Base-by-base conservation (phyloP, 2,329 filamentous ascomycete species). In the Colletotrichum melonis region DNA sequence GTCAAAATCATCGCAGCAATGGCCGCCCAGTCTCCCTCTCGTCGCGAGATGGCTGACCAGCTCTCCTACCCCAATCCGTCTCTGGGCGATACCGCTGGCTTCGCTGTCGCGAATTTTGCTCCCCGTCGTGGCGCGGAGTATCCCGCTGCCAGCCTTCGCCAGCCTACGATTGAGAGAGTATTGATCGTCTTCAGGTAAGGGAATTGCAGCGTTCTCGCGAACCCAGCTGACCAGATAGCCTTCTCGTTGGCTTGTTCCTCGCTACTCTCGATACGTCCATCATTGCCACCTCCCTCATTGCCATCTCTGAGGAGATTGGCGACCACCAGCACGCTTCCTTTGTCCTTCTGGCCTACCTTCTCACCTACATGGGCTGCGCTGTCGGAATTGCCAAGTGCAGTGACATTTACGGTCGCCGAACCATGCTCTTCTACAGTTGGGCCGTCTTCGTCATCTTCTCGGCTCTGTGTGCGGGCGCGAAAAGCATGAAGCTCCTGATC, bases 331-430 rank as follows among this genome's bases (percentile, higher is more conserved):
- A 88, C 72, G 85, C 86, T 3, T 85, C 87, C 32, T 91, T 89
- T 88, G 85, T 89, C 42, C 84, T 90, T 4, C 78, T 90, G 63
- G 85, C 88, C 1, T 91, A 91, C 75, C 83, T 91, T 11, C 78
- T 91, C 26, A 88, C 88, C 0, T 90, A 90, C 76, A 86, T 91
- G 82, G 88, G 86, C n/a, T 89, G 90, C 62, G 87, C 89, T 4
- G 86, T 90, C 32, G 86, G 86, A 63, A 87, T 89, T 72, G 88
- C 89, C n/a, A 90, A 89, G 75, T 79, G 90, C 52, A 90, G 88
- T 75, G 88, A 91, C 76, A 88, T 91, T 22, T 90, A 89, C 67
- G 89, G 89, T n/a, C 85, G 88, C 32, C 83, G 83, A 67, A 84
- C 87, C 76, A 82, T 88, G 76, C 78, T 90, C 59, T 81, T 86